Conservation (phyloP, 768 basidiomycete species). For the Sutorius australiensis region DNA sequence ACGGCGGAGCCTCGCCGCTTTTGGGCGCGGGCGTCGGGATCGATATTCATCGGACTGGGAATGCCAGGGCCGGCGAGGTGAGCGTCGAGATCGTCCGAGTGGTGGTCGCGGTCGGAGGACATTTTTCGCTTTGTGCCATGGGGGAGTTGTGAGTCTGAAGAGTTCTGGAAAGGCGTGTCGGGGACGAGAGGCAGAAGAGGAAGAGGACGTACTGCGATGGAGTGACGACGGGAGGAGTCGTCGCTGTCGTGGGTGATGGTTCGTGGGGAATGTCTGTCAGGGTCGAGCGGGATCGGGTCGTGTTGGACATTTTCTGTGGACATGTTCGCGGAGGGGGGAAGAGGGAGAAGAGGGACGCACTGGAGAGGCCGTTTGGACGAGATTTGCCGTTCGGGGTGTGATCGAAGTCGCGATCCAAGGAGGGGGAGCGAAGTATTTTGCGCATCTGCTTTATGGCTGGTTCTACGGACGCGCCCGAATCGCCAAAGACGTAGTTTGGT, state of each 20-base stretch:
- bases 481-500: slow-evolving; percentile 70
- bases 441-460: slow-evolving; percentile 43
- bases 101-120: slow-evolving; percentile 59
- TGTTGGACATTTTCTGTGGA: slow-evolving; percentile 25
- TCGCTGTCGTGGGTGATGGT: slow-evolving; percentile 47
- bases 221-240: slow-evolving; percentile 66
- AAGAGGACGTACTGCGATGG: slow-evolving; percentile 53
- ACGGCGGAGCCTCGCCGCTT: slow-evolving; percentile 84
- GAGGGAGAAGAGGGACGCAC: slow-evolving; percentile 19
- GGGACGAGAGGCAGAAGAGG: not conserved
- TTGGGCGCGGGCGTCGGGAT: slow-evolving; percentile 63
- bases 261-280: slow-evolving; percentile 28
- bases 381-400: slow-evolving; percentile 14
- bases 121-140: slow-evolving; percentile 83
- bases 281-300: slow-evolving; percentile 19
- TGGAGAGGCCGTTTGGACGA: slow-evolving; percentile 20
- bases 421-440: slow-evolving; percentile 58
- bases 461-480: slow-evolving; percentile 33
- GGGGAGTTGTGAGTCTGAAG: slow-evolving; percentile 39
- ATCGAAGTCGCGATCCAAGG: slow-evolving; percentile 39
- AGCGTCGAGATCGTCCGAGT: slow-evolving; percentile 59
- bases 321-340: slow-evolving; percentile 12
- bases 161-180: slow-evolving; percentile 22
- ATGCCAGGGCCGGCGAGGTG: slow-evolving; percentile 67
- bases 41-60: slow-evolving; percentile 54